Conservation (phyloP, 768 basidiomycete species). For the Pholiota microspora region DNA sequence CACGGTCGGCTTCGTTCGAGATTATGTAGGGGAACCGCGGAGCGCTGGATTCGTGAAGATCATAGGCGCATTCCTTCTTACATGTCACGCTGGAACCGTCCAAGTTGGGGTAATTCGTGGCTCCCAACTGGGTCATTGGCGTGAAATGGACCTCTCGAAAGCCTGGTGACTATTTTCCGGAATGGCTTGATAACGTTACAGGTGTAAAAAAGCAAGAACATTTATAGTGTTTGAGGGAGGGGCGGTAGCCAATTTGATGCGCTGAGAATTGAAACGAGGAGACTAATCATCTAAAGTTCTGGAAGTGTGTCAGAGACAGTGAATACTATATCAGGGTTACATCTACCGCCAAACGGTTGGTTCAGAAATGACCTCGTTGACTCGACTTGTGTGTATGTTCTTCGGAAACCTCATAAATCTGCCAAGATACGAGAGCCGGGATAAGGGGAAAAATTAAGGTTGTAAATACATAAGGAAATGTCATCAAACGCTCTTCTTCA, state of each 20-base stretch:
- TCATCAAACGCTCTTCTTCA: slow-evolving; percentile 85
- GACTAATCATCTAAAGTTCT: slow-evolving; percentile 41
- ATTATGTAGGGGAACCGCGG: slow-evolving; percentile 13
- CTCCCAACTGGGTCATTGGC: neutral
- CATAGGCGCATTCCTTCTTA: slow-evolving; percentile 3
- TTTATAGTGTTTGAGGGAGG: slow-evolving; percentile 44
- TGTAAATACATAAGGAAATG: slow-evolving; percentile 47
- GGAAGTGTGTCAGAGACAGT: slow-evolving; percentile 47
- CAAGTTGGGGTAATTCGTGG: neutral
- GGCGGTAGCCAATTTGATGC: slow-evolving; percentile 17
- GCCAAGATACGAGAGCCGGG: slow-evolving; percentile 41
- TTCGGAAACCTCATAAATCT: slow-evolving; percentile 41
- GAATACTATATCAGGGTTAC: slow-evolving; percentile 40
- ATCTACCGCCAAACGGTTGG: slow-evolving; percentile 42
- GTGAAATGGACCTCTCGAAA: neutral
- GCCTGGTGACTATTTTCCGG: slow-evolving; percentile 9
- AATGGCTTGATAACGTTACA: slow-evolving; percentile 18
- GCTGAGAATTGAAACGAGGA: slow-evolving; percentile 29
- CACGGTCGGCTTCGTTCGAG: slow-evolving; percentile 14
- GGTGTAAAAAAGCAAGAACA: slow-evolving; percentile 23
- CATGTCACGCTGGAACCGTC: neutral
- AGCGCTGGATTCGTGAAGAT: slow-evolving; percentile 8
- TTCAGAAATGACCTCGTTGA: slow-evolving; percentile 22
- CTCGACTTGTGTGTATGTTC: slow-evolving; percentile 25
- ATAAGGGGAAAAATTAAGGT: slow-evolving; percentile 46